phyloP scores from a whole-genome alignment of 2,329 filamentous ascomycete genomes.

The Aspergillus sp. region DNA sequence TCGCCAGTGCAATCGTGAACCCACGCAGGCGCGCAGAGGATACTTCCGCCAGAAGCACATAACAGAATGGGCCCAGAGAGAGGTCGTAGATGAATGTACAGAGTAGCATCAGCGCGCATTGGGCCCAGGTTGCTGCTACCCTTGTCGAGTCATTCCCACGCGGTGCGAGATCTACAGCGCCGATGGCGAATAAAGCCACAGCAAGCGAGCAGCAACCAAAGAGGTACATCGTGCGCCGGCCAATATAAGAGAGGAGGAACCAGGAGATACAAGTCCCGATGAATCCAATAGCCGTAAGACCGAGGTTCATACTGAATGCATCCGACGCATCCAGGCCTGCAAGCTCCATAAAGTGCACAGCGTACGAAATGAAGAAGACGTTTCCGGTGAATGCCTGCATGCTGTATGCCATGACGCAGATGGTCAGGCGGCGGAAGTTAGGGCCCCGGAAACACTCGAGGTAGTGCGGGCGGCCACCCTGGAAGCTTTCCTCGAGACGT shows the following conservation, averaged over 20 bases:
- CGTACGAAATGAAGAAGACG: slow-evolving; percentile 32
- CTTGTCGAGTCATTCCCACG: not conserved
- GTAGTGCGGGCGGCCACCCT: slow-evolving; percentile 13
- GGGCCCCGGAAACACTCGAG: slow-evolving; percentile 28
- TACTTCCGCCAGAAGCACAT: slow-evolving; percentile 25
- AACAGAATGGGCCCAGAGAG: slow-evolving; percentile 3
- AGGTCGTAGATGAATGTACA: slow-evolving; percentile 47
- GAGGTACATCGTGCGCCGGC: slow-evolving; percentile 43
- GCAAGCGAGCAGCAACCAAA: slow-evolving; percentile 35
- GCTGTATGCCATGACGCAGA: slow-evolving; percentile 30
- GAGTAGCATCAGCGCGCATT: slow-evolving; percentile 37
- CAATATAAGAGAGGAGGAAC: slow-evolving; percentile 39
- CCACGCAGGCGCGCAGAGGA: not conserved
- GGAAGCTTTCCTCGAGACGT: slow-evolving; percentile 22
- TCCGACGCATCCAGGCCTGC: slow-evolving; percentile 28
- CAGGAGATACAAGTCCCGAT: slow-evolving; percentile 45
- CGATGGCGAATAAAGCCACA: slow-evolving; percentile 38
- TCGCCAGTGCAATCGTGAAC: slow-evolving; percentile 1
- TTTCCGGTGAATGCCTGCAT: slow-evolving; percentile 32
- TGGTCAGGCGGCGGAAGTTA: slow-evolving; percentile 28
- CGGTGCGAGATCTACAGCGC: slow-evolving; percentile 41
- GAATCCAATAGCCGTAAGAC: slow-evolving; percentile 44
- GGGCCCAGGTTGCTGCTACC: slow-evolving; percentile 35
- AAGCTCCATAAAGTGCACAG: slow-evolving; percentile 36
- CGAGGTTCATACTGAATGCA: slow-evolving; percentile 39